These are phyloP conservation scores for Curvularia verruculosa DNA, from an alignment of 2,329 filamentous ascomycete species.

Conservation along the genomic window DNA sequence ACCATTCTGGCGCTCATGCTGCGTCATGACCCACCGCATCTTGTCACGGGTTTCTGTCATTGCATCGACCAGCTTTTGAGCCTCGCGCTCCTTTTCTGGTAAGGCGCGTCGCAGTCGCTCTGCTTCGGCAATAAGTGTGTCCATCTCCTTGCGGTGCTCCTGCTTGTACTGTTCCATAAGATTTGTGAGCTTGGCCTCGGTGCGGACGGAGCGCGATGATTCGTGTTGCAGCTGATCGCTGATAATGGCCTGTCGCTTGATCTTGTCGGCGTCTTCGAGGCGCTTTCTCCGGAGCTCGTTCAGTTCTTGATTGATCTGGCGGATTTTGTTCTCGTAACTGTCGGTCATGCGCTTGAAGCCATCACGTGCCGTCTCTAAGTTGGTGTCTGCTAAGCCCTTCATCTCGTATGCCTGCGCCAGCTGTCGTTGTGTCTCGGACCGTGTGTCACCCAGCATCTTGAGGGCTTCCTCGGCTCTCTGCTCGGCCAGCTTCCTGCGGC, in stretches of 20 bases:
- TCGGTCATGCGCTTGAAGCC: slow-evolving; percentile 72
- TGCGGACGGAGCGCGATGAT: slow-evolving; percentile 63
- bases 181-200: slow-evolving; percentile 66
- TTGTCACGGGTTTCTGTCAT: slow-evolving; percentile 67
- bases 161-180: slow-evolving; percentile 70
- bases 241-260: slow-evolving; percentile 66
- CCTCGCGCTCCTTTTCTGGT: slow-evolving; percentile 64
- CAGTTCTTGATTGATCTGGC: slow-evolving; percentile 59
- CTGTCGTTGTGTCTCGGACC: slow-evolving; percentile 64
- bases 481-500: slow-evolving; percentile 64
- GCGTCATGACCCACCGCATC: slow-evolving; percentile 71
- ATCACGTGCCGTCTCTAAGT: slow-evolving; percentile 71
- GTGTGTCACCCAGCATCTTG: slow-evolving; percentile 67
- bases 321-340: slow-evolving; percentile 49
- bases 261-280: slow-evolving; percentile 42
- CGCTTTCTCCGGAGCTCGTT: slow-evolving; percentile 39
- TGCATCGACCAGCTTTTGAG: slow-evolving; percentile 64
- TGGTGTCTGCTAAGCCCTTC: slow-evolving; percentile 61
- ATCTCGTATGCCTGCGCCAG: slow-evolving; percentile 63
- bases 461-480: slow-evolving; percentile 66
- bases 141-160: slow-evolving; percentile 67
- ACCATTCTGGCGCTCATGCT: slow-evolving; percentile 32
- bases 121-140: slow-evolving; percentile 64
- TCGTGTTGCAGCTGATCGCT: slow-evolving; percentile 76
- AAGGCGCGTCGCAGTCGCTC: slow-evolving; percentile 62